Evolutionary conservation across 176 grass and related monocot genomes (phyloP).

Genomic region (Lolium rigidum): DNA sequence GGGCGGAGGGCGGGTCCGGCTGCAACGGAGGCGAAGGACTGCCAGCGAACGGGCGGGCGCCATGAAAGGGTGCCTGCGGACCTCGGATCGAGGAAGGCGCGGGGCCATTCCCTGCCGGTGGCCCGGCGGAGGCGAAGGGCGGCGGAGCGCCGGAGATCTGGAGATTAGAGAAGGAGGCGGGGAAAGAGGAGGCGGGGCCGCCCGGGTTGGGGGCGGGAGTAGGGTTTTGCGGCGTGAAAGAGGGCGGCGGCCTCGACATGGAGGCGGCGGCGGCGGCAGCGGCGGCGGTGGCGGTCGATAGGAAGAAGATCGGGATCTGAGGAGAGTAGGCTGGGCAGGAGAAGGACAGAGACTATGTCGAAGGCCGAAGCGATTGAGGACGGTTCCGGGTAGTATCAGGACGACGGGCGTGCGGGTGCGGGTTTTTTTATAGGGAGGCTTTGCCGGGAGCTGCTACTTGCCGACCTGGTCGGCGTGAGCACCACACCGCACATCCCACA

Average conservation of each 20-base stretch:
- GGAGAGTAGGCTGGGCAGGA: background rate
- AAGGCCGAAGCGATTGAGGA: background rate
- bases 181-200: background rate
- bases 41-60: conserved; percentile 31
- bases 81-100: conserved; percentile 18
- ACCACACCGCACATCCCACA: no score
- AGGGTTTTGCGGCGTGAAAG: conserved; percentile 37
- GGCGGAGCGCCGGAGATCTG: conserved; percentile 44
- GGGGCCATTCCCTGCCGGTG: conserved; percentile 21
- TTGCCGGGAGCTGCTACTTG: no score
- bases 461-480: no score
- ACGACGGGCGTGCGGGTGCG: no score
- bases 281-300: conserved; percentile 25
- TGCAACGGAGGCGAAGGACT: conserved; percentile 38
- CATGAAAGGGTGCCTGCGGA: conserved; percentile 29
- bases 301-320: conserved; percentile 64
- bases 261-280: conserved; percentile 10
- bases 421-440: no score
- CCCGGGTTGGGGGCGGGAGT: background rate
- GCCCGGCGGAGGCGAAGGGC: conserved; percentile 21
- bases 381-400: no score
- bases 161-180: conserved; percentile 38
- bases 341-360: background rate
- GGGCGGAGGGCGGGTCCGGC: background rate
- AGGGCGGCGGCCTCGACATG: conserved; percentile 35